Evolutionary conservation across 768 basidiomycete genomes (phyloP), one percentile per base, ranked within the genome.

Genomic region (Podaxis sp.): DNA sequence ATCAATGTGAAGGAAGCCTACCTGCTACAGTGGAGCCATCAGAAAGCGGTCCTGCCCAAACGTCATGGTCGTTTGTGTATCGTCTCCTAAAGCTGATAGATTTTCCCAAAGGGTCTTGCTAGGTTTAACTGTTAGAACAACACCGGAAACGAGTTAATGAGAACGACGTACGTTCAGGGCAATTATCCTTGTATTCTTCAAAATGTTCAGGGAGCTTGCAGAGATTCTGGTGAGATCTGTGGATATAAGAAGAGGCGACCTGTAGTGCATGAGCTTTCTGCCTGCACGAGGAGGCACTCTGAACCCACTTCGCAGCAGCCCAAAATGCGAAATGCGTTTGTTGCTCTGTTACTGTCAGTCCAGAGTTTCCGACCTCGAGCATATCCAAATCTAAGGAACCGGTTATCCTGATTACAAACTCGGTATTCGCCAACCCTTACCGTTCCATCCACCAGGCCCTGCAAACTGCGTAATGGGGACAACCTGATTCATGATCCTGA

Each of bases 261-360:
- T 77, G 43, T 24, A 50, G 24, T 19, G 36, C 25, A n/a, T 38
- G 36, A 38, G 8, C 6, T 15, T 2, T 51, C 40, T 51, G 53
- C 33, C 40, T 24, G 13, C 24, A 36, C 49, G 33, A 51, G 27
- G 6, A 8, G 46, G 5, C 5, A 6, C 17, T 33, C 13, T 4
- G 13, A 37, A 66, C 69, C 29, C 46, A 79, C 76, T 85, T 85
- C 8, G 75, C 75, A 17, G 82, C 79, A 3, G 82, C 81, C 82
- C 83, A 85, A 54, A 85, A 80, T 1, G 79, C 77, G 50, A 84
- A 83, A 62, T 85, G 78, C 5, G 76, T 77, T 56, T 80, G 75
- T 57, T 80, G 79, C 55, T 82, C 80, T 2, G 69, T 72, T 12
- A 64, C 63, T 0, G 80, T 80, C 37, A 84, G 59, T 3, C 79